phyloP scores from a whole-genome alignment of 805 yeast species.

The Nakazawaea ishiwadae region DNA sequence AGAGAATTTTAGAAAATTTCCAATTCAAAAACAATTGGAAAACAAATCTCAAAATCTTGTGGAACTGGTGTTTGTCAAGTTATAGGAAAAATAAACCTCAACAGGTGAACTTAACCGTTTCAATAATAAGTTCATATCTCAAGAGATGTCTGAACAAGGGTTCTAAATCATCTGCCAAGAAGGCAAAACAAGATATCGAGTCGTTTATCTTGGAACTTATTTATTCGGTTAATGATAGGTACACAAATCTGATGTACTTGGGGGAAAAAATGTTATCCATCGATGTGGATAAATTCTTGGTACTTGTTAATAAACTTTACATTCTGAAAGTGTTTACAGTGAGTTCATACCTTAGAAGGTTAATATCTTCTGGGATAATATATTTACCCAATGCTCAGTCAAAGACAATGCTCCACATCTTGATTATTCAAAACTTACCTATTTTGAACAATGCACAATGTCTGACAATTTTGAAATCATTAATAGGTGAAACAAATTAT shows the following conservation, averaged over 20 bases:
- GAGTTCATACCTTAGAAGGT: slow-evolving; percentile 67
- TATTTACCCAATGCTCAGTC: slow-evolving; percentile 49
- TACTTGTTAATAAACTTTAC: slow-evolving; percentile 48
- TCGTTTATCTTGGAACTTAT: slow-evolving; percentile 26
- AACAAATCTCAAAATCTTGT: slow-evolving; percentile 16
- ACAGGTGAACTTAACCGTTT: slow-evolving; percentile 21
- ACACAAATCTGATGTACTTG: not conserved
- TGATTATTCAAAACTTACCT: slow-evolving; percentile 55
- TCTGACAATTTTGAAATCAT: slow-evolving; percentile 14
- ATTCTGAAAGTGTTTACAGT: slow-evolving; percentile 44
- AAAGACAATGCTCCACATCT: slow-evolving; percentile 50
- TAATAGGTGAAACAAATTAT: slow-evolving; percentile 14
- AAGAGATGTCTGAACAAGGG: not conserved
- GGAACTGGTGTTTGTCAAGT: slow-evolving; percentile 27
- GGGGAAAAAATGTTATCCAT: slow-evolving; percentile 7
- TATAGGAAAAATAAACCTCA: slow-evolving; percentile 15
- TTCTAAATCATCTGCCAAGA: slow-evolving; percentile 17
- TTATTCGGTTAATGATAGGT: slow-evolving; percentile 19
- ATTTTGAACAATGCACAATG: slow-evolving; percentile 37
- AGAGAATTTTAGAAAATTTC: not conserved
- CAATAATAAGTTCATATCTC: slow-evolving; percentile 19
- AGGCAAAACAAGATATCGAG: slow-evolving; percentile 25
- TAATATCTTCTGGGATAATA: slow-evolving; percentile 83
- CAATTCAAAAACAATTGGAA: slow-evolving; percentile 21
- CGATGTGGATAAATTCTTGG: slow-evolving; percentile 29